Conservation (phyloP, 257 asterid genomes). For the Salvia rosmarinus region DNA sequence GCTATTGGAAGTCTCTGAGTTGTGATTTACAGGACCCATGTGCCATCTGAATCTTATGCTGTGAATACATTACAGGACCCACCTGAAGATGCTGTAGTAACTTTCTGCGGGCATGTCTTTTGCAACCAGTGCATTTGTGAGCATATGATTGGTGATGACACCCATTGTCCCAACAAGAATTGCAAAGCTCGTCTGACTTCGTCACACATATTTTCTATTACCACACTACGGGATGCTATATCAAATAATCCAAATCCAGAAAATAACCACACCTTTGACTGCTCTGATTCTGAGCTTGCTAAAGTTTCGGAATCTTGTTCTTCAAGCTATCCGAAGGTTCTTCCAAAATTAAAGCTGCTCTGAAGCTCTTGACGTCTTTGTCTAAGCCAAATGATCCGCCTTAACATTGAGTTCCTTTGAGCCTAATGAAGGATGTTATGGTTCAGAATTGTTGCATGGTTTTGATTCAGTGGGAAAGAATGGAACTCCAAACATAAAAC, state of each 20-base stretch:
- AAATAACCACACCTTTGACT: slow-evolving; percentile 36
- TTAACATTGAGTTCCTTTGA: slow-evolving; percentile 14
- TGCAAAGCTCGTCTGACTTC: slow-evolving; percentile 64
- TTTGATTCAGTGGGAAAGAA: slow-evolving; percentile 33
- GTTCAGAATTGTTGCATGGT: slow-evolving; percentile 17
- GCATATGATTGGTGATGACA: slow-evolving; percentile 76
- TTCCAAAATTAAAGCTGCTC: slow-evolving; percentile 87
- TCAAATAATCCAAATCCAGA: slow-evolving; percentile 45
- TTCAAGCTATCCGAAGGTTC: slow-evolving; percentile 61
- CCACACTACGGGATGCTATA: slow-evolving; percentile 55
- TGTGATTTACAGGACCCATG: neutral
- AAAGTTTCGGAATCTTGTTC: slow-evolving; percentile 44
- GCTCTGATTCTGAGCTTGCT: slow-evolving; percentile 45
- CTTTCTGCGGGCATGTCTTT: slow-evolving; percentile 88
- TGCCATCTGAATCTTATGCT: slow-evolving; percentile 20
- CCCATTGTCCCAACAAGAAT: slow-evolving; percentile 70
- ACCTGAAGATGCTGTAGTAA: slow-evolving; percentile 97
- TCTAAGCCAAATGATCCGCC: slow-evolving; percentile 45
- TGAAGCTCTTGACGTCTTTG: slow-evolving; percentile 64
- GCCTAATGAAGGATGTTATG: slow-evolving; percentile 7
- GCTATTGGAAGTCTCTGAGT: slow-evolving; percentile 7
- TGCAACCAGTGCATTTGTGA: slow-evolving; percentile 95
- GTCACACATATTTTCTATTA: slow-evolving; percentile 61
- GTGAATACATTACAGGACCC: slow-evolving; percentile 66
- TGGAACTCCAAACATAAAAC: slow-evolving; percentile 29